Percentiles rank a stretch among this genome's conserved stretches.
Conservation (phyloP, 2,329 filamentous ascomycete species). For the Daldinia sp. region DNA sequence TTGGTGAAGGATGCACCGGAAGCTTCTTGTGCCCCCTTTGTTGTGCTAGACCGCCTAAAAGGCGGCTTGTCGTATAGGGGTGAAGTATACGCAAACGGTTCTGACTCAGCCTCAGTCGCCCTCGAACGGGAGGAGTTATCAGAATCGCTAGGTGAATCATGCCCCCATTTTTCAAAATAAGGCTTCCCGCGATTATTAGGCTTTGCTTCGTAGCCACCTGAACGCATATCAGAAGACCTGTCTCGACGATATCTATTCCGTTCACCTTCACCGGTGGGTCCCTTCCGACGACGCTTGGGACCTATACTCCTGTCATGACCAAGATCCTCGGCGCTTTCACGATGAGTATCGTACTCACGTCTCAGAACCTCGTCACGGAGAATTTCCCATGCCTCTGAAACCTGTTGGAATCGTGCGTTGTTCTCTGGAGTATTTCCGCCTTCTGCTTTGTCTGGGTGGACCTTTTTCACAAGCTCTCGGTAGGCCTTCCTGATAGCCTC, state of each 20-base stretch:
- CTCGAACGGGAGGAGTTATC: neutral
- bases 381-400: conserved; percentile 37
- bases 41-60: neutral
- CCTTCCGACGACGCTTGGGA: conserved; percentile 1
- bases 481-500: conserved; percentile 39
- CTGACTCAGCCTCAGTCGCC: neutral
- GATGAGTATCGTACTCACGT: conserved; percentile 32
- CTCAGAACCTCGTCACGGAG: conserved; percentile 30
- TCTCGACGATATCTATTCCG: neutral
- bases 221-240: neutral
- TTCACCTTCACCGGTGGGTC: neutral
- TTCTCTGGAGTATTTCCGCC: conserved; percentile 34
- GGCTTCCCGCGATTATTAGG: conserved; percentile 5
- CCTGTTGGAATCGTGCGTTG: conserved; percentile 18
- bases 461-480: conserved; percentile 24
- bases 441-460: conserved; percentile 38
- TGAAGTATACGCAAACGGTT: neutral
- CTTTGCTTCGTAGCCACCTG: conserved; percentile 5
- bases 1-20: neutral
- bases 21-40: neutral
- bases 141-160: neutral
- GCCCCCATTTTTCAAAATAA: conserved; percentile 8
- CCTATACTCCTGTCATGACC: neutral
- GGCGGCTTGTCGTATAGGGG: neutral
- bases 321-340: neutral